Conservation (phyloP, 2,329 filamentous ascomycete genomes). For the Pseudovirgaria hyperparasitica region DNA sequence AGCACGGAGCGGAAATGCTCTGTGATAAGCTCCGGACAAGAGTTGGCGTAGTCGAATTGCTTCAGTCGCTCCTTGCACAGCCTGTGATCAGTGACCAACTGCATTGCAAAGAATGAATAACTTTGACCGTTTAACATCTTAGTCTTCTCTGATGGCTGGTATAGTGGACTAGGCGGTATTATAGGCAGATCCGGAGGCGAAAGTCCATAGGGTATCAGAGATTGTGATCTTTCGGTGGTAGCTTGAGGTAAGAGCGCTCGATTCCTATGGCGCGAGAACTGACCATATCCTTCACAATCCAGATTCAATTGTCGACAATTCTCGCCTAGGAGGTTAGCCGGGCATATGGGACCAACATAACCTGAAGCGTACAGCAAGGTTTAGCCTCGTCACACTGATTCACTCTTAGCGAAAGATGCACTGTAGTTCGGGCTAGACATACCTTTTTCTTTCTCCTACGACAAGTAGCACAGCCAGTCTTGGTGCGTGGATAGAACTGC, state of each 20-base stretch:
- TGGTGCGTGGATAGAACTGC: too few species aligned
- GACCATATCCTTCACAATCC: constrained; percentile 79
- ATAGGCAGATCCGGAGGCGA: too few species aligned
- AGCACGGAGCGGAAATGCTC: constrained; percentile 57
- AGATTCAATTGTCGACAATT: constrained; percentile 90
- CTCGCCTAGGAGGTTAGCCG: constrained; percentile 42
- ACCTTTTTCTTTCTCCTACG: constrained; percentile 92
- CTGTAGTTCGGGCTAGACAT: too few species aligned
- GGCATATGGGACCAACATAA: constrained; percentile 4
- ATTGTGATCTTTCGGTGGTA: too few species aligned
- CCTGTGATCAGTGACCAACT: constrained; percentile 69
- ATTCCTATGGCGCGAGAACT: constrained; percentile 16
- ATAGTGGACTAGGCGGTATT: too few species aligned
- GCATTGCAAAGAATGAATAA: constrained; percentile 64
- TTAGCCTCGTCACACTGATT: constrained; percentile 90
- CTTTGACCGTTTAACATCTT: constrained; percentile 68
- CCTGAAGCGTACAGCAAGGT: constrained; percentile 72
- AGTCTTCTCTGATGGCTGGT: constrained; percentile 73
- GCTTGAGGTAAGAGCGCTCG: too few species aligned
- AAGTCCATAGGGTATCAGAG: too few species aligned
- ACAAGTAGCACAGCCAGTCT: constrained; percentile 91
- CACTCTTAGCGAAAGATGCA: too few species aligned
- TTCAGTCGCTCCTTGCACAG: constrained; percentile 68
- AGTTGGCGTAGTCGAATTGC: constrained; percentile 70
- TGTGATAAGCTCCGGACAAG: constrained; percentile 54